Base-by-base conservation (phyloP, 1,139 yeast species). In the Diutina rugosa region DNA sequence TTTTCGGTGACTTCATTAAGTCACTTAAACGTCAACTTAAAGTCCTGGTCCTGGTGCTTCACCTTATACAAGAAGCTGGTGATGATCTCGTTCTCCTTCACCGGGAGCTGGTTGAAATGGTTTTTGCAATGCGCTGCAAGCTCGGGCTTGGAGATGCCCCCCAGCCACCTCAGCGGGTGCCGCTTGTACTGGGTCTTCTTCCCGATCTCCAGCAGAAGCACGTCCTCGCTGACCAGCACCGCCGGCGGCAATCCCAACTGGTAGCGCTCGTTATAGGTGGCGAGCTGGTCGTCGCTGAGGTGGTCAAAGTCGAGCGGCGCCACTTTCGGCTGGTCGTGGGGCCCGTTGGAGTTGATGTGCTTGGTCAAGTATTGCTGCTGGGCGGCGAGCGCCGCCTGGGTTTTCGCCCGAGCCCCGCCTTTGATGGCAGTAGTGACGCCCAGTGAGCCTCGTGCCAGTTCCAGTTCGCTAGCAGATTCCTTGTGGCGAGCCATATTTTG, bases 1-100 rank as follows among this genome's bases (percentile, higher is more conserved):
- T 32, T 32, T 32, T 32, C 38, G 38, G 38, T 32, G 12, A 9
- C 6, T 32, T 32, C 7, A 6, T 9, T 3, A 2, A 2, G 38
- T 35, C 41, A 32, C 49, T 56, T 59, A 12, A 61, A 61, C 48
- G 57, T 55, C 58, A 76, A 67, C 64, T 75, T 76, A 60, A 76
- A 78, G 55, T 72, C 78, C 64, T 71, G 71, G 61, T 81, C 82
- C 60, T 84, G 85, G 64, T 87, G 82, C 64, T 80, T 80, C 56
- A 86, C 89, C 61, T 85, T 82, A 69, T 89, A 89, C 58, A 89
- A 73, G 64, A 89, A 89, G 62, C 85, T 87, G 51, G 93, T 85
- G 51, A 89, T 81, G 49, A 84, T 80, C 63, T 89, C 96, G 61
- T 85, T 84, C 64, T 89, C 96, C 60, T 87, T 80, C 4, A 81